A percentile compares a stretch with the other conserved stretches of the same genome.
These are phyloP conservation scores for Tolypocladium sp. DNA, from an alignment of 2,329 filamentous ascomycete genomes.

Conservation along the genomic window DNA sequence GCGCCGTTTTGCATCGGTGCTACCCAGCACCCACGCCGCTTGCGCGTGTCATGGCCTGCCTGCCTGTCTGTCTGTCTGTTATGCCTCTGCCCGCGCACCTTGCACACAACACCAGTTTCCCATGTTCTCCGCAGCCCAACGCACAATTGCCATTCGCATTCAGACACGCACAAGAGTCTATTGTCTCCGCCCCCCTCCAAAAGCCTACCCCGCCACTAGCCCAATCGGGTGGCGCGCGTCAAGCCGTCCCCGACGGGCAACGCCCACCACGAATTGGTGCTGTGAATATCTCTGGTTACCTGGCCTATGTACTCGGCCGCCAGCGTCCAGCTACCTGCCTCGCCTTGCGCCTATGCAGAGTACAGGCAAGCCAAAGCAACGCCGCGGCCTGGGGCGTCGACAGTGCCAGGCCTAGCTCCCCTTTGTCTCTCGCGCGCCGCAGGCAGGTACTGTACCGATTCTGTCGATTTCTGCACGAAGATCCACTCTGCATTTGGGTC, in stretches of 20 bases:
- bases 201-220: conserved; percentile 5
- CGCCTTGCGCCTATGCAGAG: conserved; percentile 6
- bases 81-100: background rate
- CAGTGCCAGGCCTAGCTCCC: conserved; percentile 6
- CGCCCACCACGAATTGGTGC: background rate
- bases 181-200: conserved; percentile 4
- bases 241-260: background rate
- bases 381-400: conserved; percentile 4
- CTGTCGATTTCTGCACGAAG: conserved; percentile 18
- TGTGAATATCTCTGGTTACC: background rate
- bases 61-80: background rate
- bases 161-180: conserved; percentile 2
- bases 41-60: background rate
- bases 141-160: conserved; percentile 1
- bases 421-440: conserved; percentile 15
- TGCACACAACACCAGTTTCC: background rate
- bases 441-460: conserved; percentile 21
- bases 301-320: background rate
- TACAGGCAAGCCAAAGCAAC: conserved; percentile 9
- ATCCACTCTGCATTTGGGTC: conserved; percentile 13
- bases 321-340: background rate
- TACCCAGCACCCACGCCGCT: background rate
- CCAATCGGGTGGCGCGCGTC: conserved; percentile 1
- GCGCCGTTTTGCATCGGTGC: background rate
- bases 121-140: background rate